These are phyloP conservation scores for Skeletonema menzelii DNA, from an alignment of 108 stramenopile genomes.

Conservation along the genomic window DNA sequence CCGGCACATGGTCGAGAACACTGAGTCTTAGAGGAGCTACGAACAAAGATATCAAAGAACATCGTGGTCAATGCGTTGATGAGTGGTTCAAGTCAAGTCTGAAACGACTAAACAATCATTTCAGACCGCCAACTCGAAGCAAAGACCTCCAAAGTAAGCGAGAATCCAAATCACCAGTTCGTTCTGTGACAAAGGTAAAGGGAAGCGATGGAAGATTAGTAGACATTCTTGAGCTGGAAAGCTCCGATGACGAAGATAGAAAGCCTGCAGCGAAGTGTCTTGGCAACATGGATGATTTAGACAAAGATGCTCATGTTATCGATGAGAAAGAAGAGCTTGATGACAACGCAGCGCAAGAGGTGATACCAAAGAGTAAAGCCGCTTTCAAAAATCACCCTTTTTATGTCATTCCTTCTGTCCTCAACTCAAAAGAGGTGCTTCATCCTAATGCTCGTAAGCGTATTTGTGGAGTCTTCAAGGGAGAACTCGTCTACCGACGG, in stretches of 20 bases:
- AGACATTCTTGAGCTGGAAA: slow-evolving; percentile 50
- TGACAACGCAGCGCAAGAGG: slow-evolving; percentile 46
- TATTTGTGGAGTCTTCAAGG: slow-evolving; percentile 86
- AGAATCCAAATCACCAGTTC: slow-evolving; percentile 15
- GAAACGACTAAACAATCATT: slow-evolving; percentile 25
- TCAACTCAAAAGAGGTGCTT: slow-evolving; percentile 73
- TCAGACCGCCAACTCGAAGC: not conserved
- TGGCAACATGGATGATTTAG: slow-evolving; percentile 1
- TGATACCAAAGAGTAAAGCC: slow-evolving; percentile 81
- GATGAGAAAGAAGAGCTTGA: slow-evolving; percentile 61
- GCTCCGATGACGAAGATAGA: slow-evolving; percentile 29
- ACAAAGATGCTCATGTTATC: slow-evolving; percentile 20
- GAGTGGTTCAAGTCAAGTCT: slow-evolving; percentile 38
- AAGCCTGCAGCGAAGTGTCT: slow-evolving; percentile 3
- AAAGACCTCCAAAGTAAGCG: not conserved
- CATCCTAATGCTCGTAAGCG: slow-evolving; percentile 70
- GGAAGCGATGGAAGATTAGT: slow-evolving; percentile 11
- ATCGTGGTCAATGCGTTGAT: slow-evolving; percentile 44
- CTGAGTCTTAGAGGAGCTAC: slow-evolving; percentile 61
- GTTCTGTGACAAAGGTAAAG: slow-evolving; percentile 27
- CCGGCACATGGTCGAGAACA: slow-evolving; percentile 64
- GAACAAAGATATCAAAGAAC: slow-evolving; percentile 31
- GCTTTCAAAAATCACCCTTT: slow-evolving; percentile 75
- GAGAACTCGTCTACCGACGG: slow-evolving; percentile 72
- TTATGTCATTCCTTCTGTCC: slow-evolving; percentile 68